Conservation (phyloP, 129 eudicot genomes). For the Chrysanthemum seticuspe region DNA sequence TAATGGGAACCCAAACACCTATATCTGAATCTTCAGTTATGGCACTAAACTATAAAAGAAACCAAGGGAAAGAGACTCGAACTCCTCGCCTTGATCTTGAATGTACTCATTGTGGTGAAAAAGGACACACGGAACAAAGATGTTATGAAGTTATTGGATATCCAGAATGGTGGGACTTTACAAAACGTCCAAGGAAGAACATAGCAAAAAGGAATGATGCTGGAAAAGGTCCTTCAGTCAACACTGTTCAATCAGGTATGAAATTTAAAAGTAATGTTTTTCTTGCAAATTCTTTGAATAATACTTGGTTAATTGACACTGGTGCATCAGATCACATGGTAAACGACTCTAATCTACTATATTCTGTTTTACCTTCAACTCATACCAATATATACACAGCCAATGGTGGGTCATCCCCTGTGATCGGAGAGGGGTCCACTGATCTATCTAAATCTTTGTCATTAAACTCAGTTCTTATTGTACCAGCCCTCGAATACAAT, state of each 20-base stretch:
- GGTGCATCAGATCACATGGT: neutral
- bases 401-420: neutral
- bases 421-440: neutral
- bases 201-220: neutral
- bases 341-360: neutral
- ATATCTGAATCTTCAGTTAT: conserved; percentile 1
- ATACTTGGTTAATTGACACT: neutral
- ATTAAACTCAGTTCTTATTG: too few species aligned
- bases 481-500: too few species aligned
- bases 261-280: neutral
- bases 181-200: neutral
- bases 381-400: neutral
- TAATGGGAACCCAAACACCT: neutral
- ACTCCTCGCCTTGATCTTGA: neutral
- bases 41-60: neutral
- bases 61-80: neutral
- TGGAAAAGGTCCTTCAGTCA: neutral
- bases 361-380: neutral
- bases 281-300: neutral
- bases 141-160: neutral
- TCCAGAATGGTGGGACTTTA: too few species aligned
- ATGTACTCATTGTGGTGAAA: conserved; percentile 18
- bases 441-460: too few species aligned
- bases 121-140: neutral
- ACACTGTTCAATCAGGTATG: conserved; percentile 1